Percentiles rank a stretch among this genome's conserved stretches.
These are phyloP conservation scores for Leccinum fibrillosum DNA, from an alignment of 768 basidiomycete species.

Conservation along the genomic window DNA sequence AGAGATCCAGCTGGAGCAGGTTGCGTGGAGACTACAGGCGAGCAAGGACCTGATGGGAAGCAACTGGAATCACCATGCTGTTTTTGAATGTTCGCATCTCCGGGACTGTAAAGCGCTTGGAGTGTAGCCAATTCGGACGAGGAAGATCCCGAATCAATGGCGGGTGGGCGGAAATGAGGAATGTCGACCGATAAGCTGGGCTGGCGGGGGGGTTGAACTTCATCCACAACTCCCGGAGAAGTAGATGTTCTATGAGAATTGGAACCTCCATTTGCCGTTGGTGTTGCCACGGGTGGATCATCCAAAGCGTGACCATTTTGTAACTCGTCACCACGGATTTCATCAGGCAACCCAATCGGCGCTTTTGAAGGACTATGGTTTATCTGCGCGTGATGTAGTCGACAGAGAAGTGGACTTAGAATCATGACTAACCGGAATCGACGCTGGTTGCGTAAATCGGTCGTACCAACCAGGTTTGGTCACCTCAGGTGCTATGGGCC, in stretches of 20 bases:
- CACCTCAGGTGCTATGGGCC: constrained; percentile 39
- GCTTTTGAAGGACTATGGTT: constrained; percentile 11
- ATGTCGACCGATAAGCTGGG: background rate
- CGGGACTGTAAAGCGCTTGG: background rate
- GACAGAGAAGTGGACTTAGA: background rate
- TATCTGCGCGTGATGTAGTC: constrained; percentile 16
- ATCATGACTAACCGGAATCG: constrained; percentile 23
- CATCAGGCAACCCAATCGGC: constrained; percentile 11
- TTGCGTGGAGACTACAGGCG: background rate
- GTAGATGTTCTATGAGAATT: background rate
- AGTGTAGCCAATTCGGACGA: background rate
- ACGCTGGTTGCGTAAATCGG: constrained; percentile 19
- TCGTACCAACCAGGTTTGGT: constrained; percentile 67
- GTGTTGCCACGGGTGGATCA: background rate
- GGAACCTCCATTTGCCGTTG: background rate
- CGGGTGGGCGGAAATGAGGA: background rate
- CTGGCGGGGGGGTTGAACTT: background rate
- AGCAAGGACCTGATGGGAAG: background rate
- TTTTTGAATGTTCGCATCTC: background rate
- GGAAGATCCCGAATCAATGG: constrained; percentile 1
- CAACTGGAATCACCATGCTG: background rate
- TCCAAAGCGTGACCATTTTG: background rate
- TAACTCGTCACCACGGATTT: constrained; percentile 2
- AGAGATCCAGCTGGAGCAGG: background rate
- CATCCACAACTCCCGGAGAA: background rate